These are phyloP conservation scores for Aphanocladium album DNA, from an alignment of 2,329 filamentous ascomycete species.

Conservation along the genomic window DNA sequence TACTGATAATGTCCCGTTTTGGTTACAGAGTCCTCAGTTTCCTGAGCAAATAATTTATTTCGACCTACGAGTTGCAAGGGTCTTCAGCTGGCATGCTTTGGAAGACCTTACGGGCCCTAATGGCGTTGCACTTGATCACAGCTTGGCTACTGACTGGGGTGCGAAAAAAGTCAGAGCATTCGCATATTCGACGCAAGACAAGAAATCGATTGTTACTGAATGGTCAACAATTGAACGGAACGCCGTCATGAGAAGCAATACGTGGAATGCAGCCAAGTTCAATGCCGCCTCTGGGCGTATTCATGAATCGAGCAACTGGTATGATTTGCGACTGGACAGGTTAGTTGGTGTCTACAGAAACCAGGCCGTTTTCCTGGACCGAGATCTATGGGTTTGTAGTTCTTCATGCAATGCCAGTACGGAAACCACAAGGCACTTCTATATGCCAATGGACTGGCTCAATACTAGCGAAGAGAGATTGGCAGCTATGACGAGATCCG, in stretches of 20 bases:
- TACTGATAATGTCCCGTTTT: neutral
- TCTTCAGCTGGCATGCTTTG: neutral
- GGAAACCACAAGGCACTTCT: neutral
- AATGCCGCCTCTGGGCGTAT: neutral
- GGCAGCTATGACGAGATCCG: neutral
- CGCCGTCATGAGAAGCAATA: neutral
- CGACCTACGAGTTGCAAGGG: neutral
- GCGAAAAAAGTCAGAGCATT: neutral
- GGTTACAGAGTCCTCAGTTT: neutral
- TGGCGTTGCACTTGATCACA: neutral
- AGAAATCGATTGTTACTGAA: neutral
- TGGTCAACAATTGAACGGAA: neutral
- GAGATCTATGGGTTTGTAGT: neutral
- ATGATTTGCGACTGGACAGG: neutral
- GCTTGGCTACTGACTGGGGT: neutral
- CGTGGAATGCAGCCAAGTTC: neutral
- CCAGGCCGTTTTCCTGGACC: neutral
- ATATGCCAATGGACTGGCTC: slow-evolving; percentile 1
- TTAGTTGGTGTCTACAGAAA: neutral
- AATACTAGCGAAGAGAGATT: neutral
- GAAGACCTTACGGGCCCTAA: neutral
- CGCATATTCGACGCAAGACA: neutral
- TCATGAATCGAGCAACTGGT: neutral
- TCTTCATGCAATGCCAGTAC: neutral
- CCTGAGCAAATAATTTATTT: neutral